phyloP scores from a whole-genome alignment of 2,329 filamentous ascomycete genomes.

The Talaromyces sp. region DNA sequence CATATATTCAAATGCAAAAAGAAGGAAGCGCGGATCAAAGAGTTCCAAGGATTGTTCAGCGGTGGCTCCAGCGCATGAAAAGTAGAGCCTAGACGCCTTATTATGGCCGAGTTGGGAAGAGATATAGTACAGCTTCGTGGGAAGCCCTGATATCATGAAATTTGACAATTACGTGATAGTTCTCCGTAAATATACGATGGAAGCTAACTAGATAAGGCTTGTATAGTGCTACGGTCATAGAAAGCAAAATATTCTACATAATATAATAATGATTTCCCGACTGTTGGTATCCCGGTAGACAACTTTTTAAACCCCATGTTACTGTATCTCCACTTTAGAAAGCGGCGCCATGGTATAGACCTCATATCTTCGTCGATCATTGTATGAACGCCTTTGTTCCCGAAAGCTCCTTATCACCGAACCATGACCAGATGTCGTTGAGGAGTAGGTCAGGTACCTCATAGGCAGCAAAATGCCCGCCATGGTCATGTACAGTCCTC shows the following conservation, averaged over 20 bases:
- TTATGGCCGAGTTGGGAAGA: background rate
- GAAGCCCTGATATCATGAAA: background rate
- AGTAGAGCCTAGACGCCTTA: background rate
- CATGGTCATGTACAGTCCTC: conserved; percentile 6
- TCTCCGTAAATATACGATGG: background rate
- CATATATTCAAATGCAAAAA: background rate
- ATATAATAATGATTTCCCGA: background rate
- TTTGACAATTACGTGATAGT: background rate
- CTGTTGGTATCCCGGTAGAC: background rate
- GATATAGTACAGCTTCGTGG: background rate
- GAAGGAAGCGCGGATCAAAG: background rate
- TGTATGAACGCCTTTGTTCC: conserved; percentile 1
- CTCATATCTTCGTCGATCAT: background rate
- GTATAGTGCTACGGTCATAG: background rate
- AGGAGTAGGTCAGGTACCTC: conserved; percentile 3
- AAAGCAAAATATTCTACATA: background rate
- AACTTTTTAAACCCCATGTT: background rate
- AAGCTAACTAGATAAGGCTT: background rate
- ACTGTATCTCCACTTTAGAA: background rate
- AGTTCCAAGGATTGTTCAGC: background rate
- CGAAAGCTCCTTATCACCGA: conserved; percentile 6
- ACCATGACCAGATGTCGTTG: conserved; percentile 10
- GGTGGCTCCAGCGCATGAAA: background rate
- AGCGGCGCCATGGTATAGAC: background rate
- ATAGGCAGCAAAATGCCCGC: conserved; percentile 1